These are phyloP conservation scores for Gelatoporia subvermispora DNA, from an alignment of 768 basidiomycete species.

Conservation along the genomic window DNA sequence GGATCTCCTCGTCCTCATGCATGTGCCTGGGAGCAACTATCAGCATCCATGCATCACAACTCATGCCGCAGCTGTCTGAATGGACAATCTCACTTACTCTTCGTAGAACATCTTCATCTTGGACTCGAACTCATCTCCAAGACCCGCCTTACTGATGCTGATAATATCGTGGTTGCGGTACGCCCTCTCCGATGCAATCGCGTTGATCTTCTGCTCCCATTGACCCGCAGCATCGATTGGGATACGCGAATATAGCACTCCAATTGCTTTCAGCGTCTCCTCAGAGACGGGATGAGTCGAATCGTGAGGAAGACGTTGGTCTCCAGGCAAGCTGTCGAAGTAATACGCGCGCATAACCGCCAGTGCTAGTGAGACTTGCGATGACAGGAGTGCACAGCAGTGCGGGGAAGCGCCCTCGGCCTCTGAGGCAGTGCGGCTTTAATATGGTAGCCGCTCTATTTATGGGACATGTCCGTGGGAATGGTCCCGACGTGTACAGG, in stretches of 20 bases:
- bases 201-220: slow-evolving; percentile 53
- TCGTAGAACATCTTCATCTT: slow-evolving; percentile 82
- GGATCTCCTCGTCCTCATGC: slow-evolving; percentile 95
- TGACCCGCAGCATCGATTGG: slow-evolving; percentile 45
- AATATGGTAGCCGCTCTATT: too few species aligned
- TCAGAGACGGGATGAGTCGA: slow-evolving; percentile 50
- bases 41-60: not conserved
- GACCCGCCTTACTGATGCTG: slow-evolving; percentile 68
- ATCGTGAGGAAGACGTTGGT: slow-evolving; percentile 81
- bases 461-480: too few species aligned
- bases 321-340: slow-evolving; percentile 68
- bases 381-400: too few species aligned
- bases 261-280: slow-evolving; percentile 47
- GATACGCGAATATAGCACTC: slow-evolving; percentile 64
- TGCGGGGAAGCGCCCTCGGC: too few species aligned
- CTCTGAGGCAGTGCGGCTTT: too few species aligned
- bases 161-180: slow-evolving; percentile 86
- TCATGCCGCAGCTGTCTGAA: not conserved
- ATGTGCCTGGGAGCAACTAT: slow-evolving; percentile 54
- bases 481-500: too few species aligned
- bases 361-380: too few species aligned
- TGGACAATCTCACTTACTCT: slow-evolving; percentile 44
- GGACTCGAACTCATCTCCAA: slow-evolving; percentile 79
- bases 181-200: slow-evolving; percentile 57
- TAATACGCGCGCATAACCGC: slow-evolving; percentile 66